phyloP scores from a whole-genome alignment of 2,329 filamentous ascomycete species.

The Knoxdaviesia proteae region DNA sequence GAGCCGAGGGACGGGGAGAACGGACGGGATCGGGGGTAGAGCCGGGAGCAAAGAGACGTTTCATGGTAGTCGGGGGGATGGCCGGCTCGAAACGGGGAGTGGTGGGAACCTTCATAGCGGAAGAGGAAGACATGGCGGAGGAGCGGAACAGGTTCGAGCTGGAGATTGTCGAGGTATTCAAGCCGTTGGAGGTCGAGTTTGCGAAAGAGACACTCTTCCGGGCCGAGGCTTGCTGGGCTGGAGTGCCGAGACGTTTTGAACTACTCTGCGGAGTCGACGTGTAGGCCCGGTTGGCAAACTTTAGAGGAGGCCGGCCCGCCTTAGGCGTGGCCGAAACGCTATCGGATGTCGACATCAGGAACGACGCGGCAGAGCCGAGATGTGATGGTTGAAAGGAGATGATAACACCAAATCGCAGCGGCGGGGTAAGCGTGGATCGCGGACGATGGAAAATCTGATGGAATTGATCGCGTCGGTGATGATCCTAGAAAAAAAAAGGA shows the following conservation, averaged over 20 bases:
- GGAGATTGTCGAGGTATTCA: slow-evolving; percentile 15
- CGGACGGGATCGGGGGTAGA: slow-evolving; percentile 21
- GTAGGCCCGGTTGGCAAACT: slow-evolving; percentile 21
- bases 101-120: slow-evolving; percentile 12
- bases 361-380: neutral
- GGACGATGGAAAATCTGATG: neutral
- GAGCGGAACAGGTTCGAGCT: slow-evolving; percentile 21
- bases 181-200: slow-evolving; percentile 11
- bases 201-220: slow-evolving; percentile 10
- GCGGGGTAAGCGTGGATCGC: neutral
- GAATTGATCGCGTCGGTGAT: too few relatives aligned
- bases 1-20: slow-evolving; percentile 19
- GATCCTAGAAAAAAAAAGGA: neutral
- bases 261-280: slow-evolving; percentile 8
- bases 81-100: slow-evolving; percentile 22
- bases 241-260: slow-evolving; percentile 15
- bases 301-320: slow-evolving; percentile 16
- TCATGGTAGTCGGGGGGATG: slow-evolving; percentile 21
- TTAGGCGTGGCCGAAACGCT: neutral
- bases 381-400: neutral
- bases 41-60: slow-evolving; percentile 24
- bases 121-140: slow-evolving; percentile 11
- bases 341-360: slow-evolving; percentile 1
- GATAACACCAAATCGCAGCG: neutral
- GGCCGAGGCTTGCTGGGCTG: slow-evolving; percentile 12